These are phyloP conservation scores for Colletotrichum sp. DNA, from an alignment of 2,329 filamentous ascomycete genomes.

Conservation along the genomic window DNA sequence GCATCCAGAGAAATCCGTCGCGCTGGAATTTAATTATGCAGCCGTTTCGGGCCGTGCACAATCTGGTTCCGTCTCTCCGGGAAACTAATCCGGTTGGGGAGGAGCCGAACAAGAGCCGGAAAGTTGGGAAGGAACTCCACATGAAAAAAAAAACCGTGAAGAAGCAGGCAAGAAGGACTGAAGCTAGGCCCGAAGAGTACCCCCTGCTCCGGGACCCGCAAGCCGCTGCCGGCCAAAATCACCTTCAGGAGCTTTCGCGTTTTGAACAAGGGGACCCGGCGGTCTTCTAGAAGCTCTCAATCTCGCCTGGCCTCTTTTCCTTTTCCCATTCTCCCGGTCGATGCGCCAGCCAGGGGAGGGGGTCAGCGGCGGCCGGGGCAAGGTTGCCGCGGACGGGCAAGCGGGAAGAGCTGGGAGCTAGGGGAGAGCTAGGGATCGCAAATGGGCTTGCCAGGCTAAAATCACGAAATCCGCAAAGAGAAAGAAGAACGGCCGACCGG, in stretches of 20 bases:
- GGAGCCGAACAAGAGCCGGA: slow-evolving; percentile 10
- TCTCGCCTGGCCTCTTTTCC: background rate
- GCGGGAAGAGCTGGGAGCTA: background rate
- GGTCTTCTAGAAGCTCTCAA: slow-evolving; percentile 12
- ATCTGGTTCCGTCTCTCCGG: slow-evolving; percentile 1
- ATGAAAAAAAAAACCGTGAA: background rate
- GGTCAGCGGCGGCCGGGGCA: background rate
- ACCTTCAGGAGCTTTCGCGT: background rate
- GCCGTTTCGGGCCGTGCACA: background rate
- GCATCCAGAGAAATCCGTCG: background rate
- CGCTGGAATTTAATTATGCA: background rate
- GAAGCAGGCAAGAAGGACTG: background rate
- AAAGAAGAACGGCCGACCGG: background rate
- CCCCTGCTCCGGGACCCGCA: slow-evolving; percentile 4
- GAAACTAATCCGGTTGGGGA: slow-evolving; percentile 1
- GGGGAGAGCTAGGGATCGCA: background rate
- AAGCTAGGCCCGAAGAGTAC: background rate
- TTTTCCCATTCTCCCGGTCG: background rate
- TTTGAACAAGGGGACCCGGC: background rate
- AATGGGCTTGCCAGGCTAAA: background rate
- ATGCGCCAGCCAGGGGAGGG: background rate
- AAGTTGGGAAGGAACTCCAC: background rate
- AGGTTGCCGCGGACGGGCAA: background rate
- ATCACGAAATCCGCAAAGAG: background rate
- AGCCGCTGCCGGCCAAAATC: slow-evolving; percentile 8